Percentiles rank a stretch among this genome's conserved stretches.
These are phyloP conservation scores for Claviceps maximensis DNA, from an alignment of 2,329 filamentous ascomycete species.

Conservation along the genomic window DNA sequence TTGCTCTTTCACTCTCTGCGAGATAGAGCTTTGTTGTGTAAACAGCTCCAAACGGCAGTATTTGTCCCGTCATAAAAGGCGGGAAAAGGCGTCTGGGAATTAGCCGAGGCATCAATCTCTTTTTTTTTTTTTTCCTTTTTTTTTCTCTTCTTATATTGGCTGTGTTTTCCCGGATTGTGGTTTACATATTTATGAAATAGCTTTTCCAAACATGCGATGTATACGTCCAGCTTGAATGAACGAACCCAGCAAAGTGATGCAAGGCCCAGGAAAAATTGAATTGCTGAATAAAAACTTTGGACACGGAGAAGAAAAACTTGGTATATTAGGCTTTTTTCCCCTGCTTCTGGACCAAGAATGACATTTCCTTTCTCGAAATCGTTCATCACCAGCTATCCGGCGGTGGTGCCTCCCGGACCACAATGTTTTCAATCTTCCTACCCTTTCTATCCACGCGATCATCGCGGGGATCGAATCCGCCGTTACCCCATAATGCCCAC, in stretches of 20 bases:
- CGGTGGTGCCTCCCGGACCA: conserved; percentile 18
- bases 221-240: too few relatives aligned
- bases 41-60: conserved; percentile 24
- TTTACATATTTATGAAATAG: too few relatives aligned
- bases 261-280: too few relatives aligned
- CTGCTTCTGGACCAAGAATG: too few relatives aligned
- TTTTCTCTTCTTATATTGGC: too few relatives aligned
- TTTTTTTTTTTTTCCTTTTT: conserved; percentile 9
- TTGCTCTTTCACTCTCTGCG: conserved; percentile 16
- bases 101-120: conserved; percentile 9
- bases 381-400: conserved; percentile 6
- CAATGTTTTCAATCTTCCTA: conserved; percentile 39
- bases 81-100: conserved; percentile 18
- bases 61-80: conserved; percentile 15
- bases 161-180: neutral
- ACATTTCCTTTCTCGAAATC: neutral
- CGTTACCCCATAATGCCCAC: conserved; percentile 90
- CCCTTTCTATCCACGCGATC: conserved; percentile 80
- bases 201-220: too few relatives aligned
- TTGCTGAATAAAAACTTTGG: too few relatives aligned
- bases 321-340: neutral
- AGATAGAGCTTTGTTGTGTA: conserved; percentile 30
- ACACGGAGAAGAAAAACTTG: neutral
- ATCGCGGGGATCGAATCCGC: conserved; percentile 86
- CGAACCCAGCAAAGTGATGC: too few relatives aligned